A percentile compares a stretch with the other conserved stretches of the same genome.
Evolutionary conservation across 1,284 basidiomycete species (phyloP).

Genomic region (Ceratobasidium sp.): DNA sequence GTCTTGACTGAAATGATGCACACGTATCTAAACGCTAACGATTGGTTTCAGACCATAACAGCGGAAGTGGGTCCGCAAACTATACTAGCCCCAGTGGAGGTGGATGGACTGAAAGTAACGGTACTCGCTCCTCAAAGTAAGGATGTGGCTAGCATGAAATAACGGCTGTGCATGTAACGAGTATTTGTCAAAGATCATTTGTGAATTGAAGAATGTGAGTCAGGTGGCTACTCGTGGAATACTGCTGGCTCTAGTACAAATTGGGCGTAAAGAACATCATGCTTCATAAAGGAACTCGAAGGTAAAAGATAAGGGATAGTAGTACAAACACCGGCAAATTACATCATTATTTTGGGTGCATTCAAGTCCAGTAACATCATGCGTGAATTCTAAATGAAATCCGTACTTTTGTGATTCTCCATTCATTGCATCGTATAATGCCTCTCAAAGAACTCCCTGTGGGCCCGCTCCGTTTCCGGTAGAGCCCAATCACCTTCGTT

Average conservation of each 20-base stretch:
- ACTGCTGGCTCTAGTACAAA: no score
- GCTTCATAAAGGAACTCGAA: no score
- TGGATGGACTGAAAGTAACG: conserved; percentile 17
- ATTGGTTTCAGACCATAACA: conserved; percentile 34
- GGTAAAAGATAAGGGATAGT: no score
- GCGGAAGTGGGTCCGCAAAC: conserved; percentile 3
- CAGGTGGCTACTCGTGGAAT: no score
- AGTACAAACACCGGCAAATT: no score
- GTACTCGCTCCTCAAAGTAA: background rate
- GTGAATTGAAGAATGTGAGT: background rate
- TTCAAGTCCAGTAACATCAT: background rate
- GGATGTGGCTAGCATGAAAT: no score
- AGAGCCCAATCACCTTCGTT: conserved; percentile 30
- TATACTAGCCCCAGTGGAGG: conserved; percentile 26
- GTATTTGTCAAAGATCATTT: no score
- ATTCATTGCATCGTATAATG: conserved; percentile 14
- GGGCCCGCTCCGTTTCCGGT: conserved; percentile 18
- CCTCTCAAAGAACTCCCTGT: conserved; percentile 37
- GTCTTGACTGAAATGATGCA: background rate
- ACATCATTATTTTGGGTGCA: no score
- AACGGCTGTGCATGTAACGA: no score
- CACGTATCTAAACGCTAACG: background rate
- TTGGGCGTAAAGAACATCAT: no score
- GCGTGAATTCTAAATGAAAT: background rate
- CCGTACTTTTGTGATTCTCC: background rate